A percentile compares a stretch with the other conserved stretches of the same genome.
These are phyloP conservation scores for Trypanosoma melophagium DNA, from an alignment of 208 protist genomes.

Conservation along the genomic window DNA sequence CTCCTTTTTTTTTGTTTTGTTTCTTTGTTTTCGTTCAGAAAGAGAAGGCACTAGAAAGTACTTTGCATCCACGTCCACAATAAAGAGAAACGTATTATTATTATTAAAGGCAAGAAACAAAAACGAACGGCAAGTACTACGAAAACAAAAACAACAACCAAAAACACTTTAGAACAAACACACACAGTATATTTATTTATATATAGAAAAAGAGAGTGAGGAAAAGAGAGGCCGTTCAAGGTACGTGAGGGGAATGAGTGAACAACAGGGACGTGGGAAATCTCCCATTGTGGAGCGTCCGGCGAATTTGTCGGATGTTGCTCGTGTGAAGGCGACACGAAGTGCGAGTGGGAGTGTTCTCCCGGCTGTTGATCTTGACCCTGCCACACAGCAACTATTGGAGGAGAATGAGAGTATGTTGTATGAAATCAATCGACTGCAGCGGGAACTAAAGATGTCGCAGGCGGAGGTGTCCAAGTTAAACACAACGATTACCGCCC, in stretches of 20 bases:
- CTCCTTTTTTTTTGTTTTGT: slow-evolving; percentile 5
- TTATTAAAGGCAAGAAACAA: background rate
- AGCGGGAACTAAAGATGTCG: slow-evolving; percentile 32
- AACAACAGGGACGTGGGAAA: slow-evolving; percentile 3
- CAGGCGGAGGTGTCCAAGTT: slow-evolving; percentile 24
- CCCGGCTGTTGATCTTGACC: slow-evolving; percentile 34
- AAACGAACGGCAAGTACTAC: background rate
- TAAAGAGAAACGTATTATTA: no score
- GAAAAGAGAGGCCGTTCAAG: no score
- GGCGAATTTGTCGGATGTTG: background rate
- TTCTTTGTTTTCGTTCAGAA: background rate
- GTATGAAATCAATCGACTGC: slow-evolving; percentile 40
- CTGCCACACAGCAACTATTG: slow-evolving; percentile 38
- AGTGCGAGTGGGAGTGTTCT: slow-evolving; percentile 33
- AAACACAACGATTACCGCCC: slow-evolving; percentile 12
- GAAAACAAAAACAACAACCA: background rate
- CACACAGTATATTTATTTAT: no score
- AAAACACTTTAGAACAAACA: no score
- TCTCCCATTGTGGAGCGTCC: slow-evolving; percentile 10
- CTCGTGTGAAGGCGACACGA: background rate
- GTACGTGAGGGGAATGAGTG: no score
- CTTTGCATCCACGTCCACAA: no score
- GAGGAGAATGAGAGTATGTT: slow-evolving; percentile 70
- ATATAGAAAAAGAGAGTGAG: no score
- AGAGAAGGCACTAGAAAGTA: background rate